These are phyloP conservation scores for Selaginella moellendorffii DNA, from an alignment of 75 land plant genomes.

Conservation along the genomic window DNA sequence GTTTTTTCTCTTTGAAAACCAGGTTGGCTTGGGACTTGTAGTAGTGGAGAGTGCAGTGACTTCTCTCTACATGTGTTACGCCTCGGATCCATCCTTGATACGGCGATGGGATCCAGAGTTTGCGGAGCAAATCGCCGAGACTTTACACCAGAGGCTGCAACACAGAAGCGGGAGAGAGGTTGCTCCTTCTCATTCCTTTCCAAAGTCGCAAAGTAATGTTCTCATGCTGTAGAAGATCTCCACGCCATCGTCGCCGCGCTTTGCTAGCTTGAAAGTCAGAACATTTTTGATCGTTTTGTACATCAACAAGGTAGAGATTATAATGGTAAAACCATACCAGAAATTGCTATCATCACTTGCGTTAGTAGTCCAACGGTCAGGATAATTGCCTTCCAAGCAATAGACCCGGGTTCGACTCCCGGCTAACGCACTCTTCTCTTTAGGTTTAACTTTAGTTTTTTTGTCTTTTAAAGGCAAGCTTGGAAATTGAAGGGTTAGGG, in stretches of 20 bases:
- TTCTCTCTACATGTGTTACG: slow-evolving; percentile 74
- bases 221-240: not conserved
- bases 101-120: slow-evolving; percentile 69
- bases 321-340: too few relatives aligned
- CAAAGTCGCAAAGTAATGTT: not conserved
- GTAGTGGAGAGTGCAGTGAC: slow-evolving; percentile 87
- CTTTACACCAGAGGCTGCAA: slow-evolving; percentile 64
- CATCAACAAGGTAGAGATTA: too few relatives aligned
- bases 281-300: not conserved
- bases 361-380: not conserved
- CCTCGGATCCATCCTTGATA: slow-evolving; percentile 62
- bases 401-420: slow-evolving; percentile 1
- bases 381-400: not conserved
- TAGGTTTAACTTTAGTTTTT: too few relatives aligned
- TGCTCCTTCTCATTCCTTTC: not conserved
- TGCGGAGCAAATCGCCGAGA: slow-evolving; percentile 57
- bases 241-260: too few relatives aligned
- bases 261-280: not conserved
- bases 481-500: too few relatives aligned
- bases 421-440: not conserved
- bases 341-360: too few relatives aligned
- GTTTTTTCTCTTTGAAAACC: not conserved
- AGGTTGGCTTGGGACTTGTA: slow-evolving; percentile 79
- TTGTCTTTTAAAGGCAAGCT: too few relatives aligned
- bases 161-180: slow-evolving; percentile 39